Conservation (phyloP, 2,329 filamentous ascomycete genomes). For the Aspergillus sp. region DNA sequence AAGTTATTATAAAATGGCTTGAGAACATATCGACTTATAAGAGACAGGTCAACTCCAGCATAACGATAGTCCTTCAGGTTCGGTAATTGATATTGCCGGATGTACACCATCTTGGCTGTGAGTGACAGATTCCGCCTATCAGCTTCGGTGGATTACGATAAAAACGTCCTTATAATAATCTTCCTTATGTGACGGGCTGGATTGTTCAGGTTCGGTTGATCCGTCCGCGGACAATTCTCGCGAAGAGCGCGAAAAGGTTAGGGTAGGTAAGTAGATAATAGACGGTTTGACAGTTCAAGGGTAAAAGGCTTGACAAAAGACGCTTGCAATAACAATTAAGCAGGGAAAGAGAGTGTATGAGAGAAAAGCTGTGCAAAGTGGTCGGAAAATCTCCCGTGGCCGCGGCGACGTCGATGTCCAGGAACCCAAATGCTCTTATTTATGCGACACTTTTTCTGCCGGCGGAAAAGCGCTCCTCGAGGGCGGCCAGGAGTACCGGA, state of each 20-base stretch:
- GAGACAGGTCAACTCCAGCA: constrained; percentile 83
- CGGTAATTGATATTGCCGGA: constrained; percentile 84
- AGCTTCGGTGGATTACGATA: background rate
- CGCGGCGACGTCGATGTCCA: background rate
- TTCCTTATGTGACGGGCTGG: background rate
- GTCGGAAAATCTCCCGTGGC: background rate
- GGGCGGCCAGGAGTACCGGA: constrained; percentile 18
- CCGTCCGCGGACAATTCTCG: constrained; percentile 2
- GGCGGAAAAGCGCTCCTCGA: constrained; percentile 18
- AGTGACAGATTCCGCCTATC: background rate
- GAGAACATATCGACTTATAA: constrained; percentile 87
- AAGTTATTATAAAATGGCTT: constrained; percentile 97
- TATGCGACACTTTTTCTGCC: constrained; percentile 24
- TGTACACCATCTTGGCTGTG: constrained; percentile 75
- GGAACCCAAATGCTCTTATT: constrained; percentile 3
- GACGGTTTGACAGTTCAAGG: background rate
- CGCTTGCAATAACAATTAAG: background rate
- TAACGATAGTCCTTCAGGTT: constrained; percentile 96
- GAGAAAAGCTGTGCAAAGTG: background rate
- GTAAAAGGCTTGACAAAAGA: background rate
- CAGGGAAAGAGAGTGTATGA: background rate
- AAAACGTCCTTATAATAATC: background rate
- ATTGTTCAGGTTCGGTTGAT: constrained; percentile 1
- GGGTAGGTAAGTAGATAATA: background rate
- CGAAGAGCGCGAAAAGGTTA: background rate